phyloP scores from a whole-genome alignment of 129 eudicot genomes.

The Solidago caesia region DNA sequence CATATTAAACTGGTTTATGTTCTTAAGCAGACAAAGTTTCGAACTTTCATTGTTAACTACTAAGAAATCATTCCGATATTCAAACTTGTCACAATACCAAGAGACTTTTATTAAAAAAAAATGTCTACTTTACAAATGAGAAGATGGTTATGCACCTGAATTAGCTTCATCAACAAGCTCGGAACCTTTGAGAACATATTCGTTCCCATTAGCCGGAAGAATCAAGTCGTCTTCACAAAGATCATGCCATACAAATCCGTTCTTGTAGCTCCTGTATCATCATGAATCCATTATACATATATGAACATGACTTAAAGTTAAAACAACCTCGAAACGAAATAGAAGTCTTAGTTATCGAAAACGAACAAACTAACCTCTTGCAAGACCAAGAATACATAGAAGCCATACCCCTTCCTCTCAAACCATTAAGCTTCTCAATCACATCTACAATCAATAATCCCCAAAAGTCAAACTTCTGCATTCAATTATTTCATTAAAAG shows the following conservation, averaged over 20 bases:
- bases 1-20: background rate
- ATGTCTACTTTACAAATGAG: constrained; percentile 1
- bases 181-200: constrained; percentile 95
- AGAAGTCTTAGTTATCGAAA: background rate
- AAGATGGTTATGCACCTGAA: constrained; percentile 46
- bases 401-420: constrained; percentile 99
- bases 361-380: constrained; percentile 66
- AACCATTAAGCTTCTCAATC: constrained; percentile 74
- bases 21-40: background rate
- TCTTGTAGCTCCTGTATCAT: constrained; percentile 77
- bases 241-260: constrained; percentile 97
- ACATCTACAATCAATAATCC: constrained; percentile 55
- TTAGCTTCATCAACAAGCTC: constrained; percentile 81
- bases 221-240: constrained; percentile 86
- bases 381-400: constrained; percentile 97
- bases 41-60: background rate
- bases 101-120: too few species aligned
- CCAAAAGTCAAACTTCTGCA: background rate
- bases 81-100: constrained; percentile 15
- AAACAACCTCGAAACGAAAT: background rate
- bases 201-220: constrained; percentile 88
- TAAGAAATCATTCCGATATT: constrained; percentile 1
- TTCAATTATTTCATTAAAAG: background rate
- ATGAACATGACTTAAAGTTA: background rate
- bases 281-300: constrained; percentile 18